Base-by-base conservation (phyloP, 495 filamentous ascomycete species). In the Daldinia loculata region DNA sequence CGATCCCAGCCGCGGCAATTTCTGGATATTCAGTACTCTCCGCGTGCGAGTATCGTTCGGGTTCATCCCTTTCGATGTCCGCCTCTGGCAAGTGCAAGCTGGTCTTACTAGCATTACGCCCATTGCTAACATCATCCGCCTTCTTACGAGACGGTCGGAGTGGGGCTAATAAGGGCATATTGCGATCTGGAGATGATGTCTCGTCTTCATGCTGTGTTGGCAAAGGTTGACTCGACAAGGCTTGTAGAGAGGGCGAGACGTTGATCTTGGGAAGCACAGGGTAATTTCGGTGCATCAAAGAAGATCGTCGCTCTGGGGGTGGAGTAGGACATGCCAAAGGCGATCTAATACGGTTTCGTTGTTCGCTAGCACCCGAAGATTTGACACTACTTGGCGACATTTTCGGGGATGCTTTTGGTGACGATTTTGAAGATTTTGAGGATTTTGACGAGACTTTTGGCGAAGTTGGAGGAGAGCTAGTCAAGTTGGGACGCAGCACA, bases 1-100 rank as follows among this genome's bases (percentile, higher is more conserved):
- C 74, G 53, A 77, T 57, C 6, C 68, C 70, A 6, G 50, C 39
- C 7, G 73, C 65, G 2, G 74, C 73, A 19, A 77, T 77, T 55
- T 66, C 50, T 24, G 27, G 65, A 39, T 30, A 55, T 5, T 66
- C 65, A 11, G 27, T 8, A 12, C 19, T 34, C 41, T 69, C 66
- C 50, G 56, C 1, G 1, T 50, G 56, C 24, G 61, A 45, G 9
- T 34, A 27, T 22, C 8, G 64, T 48, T 30, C 56, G 4, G 30
- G 34, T n/a, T 57, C 60, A 17, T 64, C 36, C 41, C 12, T 32
- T 24, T 24, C 55, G 17, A 51, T 17, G 15, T 60, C 27, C 34
- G 30, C 19, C 0, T 61, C 56, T n/a, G 56, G 24, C 4, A 38
- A 12, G 7, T 26, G 19, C 8, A 51, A 62, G 27, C n/a, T 39